Base-by-base conservation (phyloP, 2,329 filamentous ascomycete genomes). In the Colletotrichum liriopes region DNA sequence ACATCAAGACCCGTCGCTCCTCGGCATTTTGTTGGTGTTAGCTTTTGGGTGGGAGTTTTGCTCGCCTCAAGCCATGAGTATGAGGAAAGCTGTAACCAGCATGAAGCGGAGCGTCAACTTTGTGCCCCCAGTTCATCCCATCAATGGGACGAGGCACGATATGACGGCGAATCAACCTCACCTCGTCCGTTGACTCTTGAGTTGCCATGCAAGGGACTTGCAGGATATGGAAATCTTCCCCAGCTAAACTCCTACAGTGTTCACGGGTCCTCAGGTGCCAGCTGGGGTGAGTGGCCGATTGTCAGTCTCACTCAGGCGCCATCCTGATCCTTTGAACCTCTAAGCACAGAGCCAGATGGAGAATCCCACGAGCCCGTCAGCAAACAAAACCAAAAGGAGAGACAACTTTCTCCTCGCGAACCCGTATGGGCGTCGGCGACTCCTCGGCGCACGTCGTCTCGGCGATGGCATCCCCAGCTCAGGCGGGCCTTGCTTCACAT, bases 41-140 rank as follows among this genome's bases (percentile, higher is more conserved):
- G 9, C n/a, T 14, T 16, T 41, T 9, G 5, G 54, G n/a, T 8
- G 20, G 49, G 35, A 9, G 2, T 5, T 37, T 64, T 49, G 8
- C 37, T 26, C 7, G 20, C n/a, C n/a, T 9, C 35, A 5, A 20
- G 14, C 26, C 7, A 1, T 20, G 9, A 43, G 56, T 29, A 35
- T 56, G 37, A 16, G 20, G 12, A 67, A 55, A 39, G 12, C 29
- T 29, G 20, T 16, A 3, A 1, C 49, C 41, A 1, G 49, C 54
- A 47, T 6, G n/a, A 29, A 23, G n/a, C 29, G 37, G n/a, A 2
- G 16, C 9, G 2, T 23, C 41, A 37, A 65, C 58, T 29, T 63
- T 56, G 6, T n/a, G 65, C 9, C 5, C 14, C 8, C 37, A 9
- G 51, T 69, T 65, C 66, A 39, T 69, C 66, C 35, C 41, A 64